Evolutionary conservation across 495 filamentous ascomycete species (phyloP).

Genomic region (Massariosphaeria phaeospora): DNA sequence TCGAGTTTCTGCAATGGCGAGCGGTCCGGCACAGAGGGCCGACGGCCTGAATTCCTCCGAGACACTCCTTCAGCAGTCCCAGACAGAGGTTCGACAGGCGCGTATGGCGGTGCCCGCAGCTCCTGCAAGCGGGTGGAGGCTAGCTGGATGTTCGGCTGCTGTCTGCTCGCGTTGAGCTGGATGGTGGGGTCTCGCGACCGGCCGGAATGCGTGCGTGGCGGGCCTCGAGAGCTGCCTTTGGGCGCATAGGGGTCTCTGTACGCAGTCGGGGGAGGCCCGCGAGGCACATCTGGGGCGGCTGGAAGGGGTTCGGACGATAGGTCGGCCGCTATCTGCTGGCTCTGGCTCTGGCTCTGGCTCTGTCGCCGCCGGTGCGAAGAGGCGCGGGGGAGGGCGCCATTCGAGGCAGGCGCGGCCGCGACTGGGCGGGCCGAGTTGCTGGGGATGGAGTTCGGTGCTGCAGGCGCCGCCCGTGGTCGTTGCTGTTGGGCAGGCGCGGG

Average conservation of each 20-base stretch:
- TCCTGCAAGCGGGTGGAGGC: slow-evolving; percentile 15
- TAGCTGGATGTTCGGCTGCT: slow-evolving; percentile 27
- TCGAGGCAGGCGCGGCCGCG: slow-evolving; percentile 15
- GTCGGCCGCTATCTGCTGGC: slow-evolving; percentile 11
- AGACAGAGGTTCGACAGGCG: slow-evolving; percentile 12
- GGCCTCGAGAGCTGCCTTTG: slow-evolving; percentile 20
- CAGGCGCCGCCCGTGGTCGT: no score
- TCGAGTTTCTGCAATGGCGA: slow-evolving; percentile 92
- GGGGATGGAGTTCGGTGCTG: slow-evolving; percentile 2
- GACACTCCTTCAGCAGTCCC: slow-evolving; percentile 5
- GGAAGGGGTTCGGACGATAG: slow-evolving; percentile 38
- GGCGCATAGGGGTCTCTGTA: slow-evolving; percentile 49
- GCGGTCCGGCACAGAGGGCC: slow-evolving; percentile 64
- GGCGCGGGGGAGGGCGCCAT: slow-evolving; percentile 41
- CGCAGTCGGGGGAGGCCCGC: slow-evolving; percentile 51
- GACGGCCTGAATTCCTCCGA: neutral
- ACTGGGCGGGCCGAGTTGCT: slow-evolving; percentile 21
- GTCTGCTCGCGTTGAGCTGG: slow-evolving; percentile 24
- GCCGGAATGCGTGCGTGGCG: slow-evolving; percentile 17
- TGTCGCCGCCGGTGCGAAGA: slow-evolving; percentile 37
- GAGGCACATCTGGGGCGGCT: slow-evolving; percentile 56
- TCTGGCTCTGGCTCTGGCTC: slow-evolving; percentile 32
- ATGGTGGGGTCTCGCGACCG: slow-evolving; percentile 27
- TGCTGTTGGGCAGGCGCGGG: slow-evolving; percentile 16
- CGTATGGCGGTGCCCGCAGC: neutral